Evolutionary conservation across 768 basidiomycete genomes (phyloP), one percentile per base, ranked within the genome.

Genomic region (Agrocybe praecox): DNA sequence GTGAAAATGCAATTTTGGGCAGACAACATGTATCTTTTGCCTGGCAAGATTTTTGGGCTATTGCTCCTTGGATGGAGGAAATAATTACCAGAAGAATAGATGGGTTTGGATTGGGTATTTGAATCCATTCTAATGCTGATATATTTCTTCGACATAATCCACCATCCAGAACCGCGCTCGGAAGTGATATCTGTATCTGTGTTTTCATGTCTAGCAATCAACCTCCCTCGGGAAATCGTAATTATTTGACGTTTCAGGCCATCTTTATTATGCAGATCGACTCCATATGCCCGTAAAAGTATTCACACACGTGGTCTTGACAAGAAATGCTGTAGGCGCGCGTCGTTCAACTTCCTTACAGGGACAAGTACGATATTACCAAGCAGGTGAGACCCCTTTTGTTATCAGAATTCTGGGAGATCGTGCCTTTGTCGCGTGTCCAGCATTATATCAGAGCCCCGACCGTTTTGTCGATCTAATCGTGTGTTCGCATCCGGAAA

Each of bases 11-110:
- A 48, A 74, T 29, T 29, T 29, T 83, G n/a, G n/a, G n/a, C 42
- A 75, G 74, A 17, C 88, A 86, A 48, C 92, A 86, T 67, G 83
- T 83, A 7, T 90, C 89, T 11, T 85, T 93, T 57, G 80, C 79
- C 0, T 88, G 85, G 84, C 72, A 74, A 18, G 92, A 93, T 67
- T 71, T 94, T 36, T 77, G 78, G 66, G 79, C 84, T 29, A 83
- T 92, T 55, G 88, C 91, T 36, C 92, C 90, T 2, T 93, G 92
- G 92, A 81, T 93, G 75, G 80, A 86, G 55, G 82, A 85, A 52
- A 76, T 75, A 53, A 78, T 90, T 55, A 80, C 84, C 26, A 85
- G 77, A 65, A 81, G 76, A 64, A 86, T 92, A 58, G 78, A 85
- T 55, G 92, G 91, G 1, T 79, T 82, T 49, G 89, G 90, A n/a